Conservation (phyloP, 2,329 filamentous ascomycete species). For the Ophiobolus disseminans region DNA sequence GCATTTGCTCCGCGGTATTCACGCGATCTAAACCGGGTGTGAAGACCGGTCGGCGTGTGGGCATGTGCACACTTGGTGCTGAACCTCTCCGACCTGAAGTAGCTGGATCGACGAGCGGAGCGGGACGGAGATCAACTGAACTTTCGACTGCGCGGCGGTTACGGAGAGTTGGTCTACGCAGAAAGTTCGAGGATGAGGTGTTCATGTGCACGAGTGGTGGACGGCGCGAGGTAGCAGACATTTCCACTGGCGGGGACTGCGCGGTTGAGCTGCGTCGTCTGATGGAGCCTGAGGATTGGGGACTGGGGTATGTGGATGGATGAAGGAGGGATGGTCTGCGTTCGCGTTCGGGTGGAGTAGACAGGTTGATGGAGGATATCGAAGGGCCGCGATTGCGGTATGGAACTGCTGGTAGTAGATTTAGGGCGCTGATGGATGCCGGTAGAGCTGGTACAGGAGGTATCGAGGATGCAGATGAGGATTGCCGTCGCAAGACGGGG, state of each 20-base stretch:
- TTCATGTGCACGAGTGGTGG: slow-evolving; percentile 5
- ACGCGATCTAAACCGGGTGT: background rate
- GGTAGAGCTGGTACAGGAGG: slow-evolving; percentile 36
- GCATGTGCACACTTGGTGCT: slow-evolving; percentile 24
- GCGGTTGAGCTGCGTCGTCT: slow-evolving; percentile 36
- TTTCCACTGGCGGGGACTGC: slow-evolving; percentile 17
- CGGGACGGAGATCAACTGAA: slow-evolving; percentile 29
- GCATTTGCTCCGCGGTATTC: background rate
- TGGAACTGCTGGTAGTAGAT: slow-evolving; percentile 22
- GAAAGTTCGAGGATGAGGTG: slow-evolving; percentile 3
- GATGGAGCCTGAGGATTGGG: slow-evolving; percentile 26
- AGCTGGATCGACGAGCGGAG: slow-evolving; percentile 22
- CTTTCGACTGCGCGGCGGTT: slow-evolving; percentile 24
- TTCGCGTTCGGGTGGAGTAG: slow-evolving; percentile 18
- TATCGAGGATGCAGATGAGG: slow-evolving; percentile 15
- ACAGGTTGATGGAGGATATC: slow-evolving; percentile 34
- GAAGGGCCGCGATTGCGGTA: slow-evolving; percentile 30
- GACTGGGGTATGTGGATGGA: slow-evolving; percentile 44
- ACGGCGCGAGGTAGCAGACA: slow-evolving; percentile 13
- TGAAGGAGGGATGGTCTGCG: slow-evolving; percentile 42
- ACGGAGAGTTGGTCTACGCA: slow-evolving; percentile 21
- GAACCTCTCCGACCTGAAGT: slow-evolving; percentile 34
- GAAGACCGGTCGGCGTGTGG: slow-evolving; percentile 15
- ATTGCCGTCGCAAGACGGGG: slow-evolving; percentile 25
- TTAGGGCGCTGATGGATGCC: slow-evolving; percentile 26